phyloP scores from a whole-genome alignment of 768 basidiomycete species.

The Trametes villosa region DNA sequence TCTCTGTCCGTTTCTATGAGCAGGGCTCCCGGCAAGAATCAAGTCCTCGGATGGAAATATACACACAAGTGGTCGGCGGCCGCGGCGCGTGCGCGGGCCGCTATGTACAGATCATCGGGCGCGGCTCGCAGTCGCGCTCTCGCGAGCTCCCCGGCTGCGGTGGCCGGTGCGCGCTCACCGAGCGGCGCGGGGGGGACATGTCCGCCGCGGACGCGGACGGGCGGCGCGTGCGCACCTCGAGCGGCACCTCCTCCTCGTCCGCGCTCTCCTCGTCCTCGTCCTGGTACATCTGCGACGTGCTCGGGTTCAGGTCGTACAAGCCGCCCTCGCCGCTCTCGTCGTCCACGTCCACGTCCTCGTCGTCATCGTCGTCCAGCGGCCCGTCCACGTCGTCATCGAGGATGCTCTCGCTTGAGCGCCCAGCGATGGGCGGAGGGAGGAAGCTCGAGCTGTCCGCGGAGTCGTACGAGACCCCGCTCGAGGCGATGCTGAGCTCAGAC shows the following conservation, averaged over 20 bases:
- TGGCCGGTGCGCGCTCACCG: conserved; percentile 14
- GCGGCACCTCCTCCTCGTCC: conserved; percentile 36
- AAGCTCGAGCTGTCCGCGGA: conserved; percentile 28
- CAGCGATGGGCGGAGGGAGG: conserved; percentile 3
- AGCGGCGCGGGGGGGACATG: conserved; percentile 24
- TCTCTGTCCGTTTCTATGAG: conserved; percentile 28
- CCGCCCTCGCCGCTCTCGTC: conserved; percentile 27
- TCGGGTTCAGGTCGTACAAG: conserved; percentile 33
- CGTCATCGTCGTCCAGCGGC: background rate
- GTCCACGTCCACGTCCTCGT: conserved; percentile 19
- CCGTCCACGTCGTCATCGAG: conserved; percentile 28
- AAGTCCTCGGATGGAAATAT: conserved; percentile 17
- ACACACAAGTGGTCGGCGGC: background rate
- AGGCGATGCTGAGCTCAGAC: conserved; percentile 22
- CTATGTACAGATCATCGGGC: conserved; percentile 30
- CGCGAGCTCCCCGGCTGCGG: background rate
- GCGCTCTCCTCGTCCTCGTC: conserved; percentile 42
- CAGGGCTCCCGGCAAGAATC: conserved; percentile 16
- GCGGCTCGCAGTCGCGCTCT: conserved; percentile 9
- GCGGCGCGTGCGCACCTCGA: conserved; percentile 35
- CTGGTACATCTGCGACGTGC: conserved; percentile 40
- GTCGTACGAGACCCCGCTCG: conserved; percentile 23
- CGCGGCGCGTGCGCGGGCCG: background rate
- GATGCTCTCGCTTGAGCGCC: conserved; percentile 4
- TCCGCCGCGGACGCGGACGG: conserved; percentile 26